Conservation (phyloP, 306 rosid species). For the Urtica urens region DNA sequence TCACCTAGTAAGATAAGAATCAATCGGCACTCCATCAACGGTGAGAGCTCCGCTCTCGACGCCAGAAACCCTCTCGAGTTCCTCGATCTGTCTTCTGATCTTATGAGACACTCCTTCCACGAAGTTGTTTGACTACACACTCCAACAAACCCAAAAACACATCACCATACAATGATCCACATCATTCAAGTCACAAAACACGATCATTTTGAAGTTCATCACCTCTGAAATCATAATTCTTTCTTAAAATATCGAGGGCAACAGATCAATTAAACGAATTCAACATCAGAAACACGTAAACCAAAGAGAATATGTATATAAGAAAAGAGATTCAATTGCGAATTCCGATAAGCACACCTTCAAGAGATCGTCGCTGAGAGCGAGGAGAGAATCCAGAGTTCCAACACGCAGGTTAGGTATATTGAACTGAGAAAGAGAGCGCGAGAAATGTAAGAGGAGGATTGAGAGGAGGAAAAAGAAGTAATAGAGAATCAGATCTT, state of each 20-base stretch:
- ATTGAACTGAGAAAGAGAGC: slow-evolving; percentile 46
- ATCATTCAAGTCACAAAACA: background rate
- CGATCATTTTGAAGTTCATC: no score
- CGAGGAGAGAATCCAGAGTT: slow-evolving; percentile 93
- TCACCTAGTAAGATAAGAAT: slow-evolving; percentile 84
- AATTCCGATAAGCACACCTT: slow-evolving; percentile 36
- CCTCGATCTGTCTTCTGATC: slow-evolving; percentile 98
- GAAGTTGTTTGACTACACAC: slow-evolving; percentile 65
- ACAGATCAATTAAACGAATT: background rate
- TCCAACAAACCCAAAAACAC: background rate
- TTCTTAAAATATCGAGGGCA: no score
- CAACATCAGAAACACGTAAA: background rate
- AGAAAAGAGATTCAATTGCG: background rate
- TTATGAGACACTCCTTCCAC: slow-evolving; percentile 78
- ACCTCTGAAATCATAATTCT: no score
- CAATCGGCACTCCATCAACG: slow-evolving; percentile 93
- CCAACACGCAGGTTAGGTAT: slow-evolving; percentile 93
- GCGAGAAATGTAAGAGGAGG: background rate
- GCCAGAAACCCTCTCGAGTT: slow-evolving; percentile 59
- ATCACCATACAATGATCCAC: slow-evolving; percentile 9
- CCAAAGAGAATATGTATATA: background rate
- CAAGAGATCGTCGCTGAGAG: slow-evolving; percentile 92
- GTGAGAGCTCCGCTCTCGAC: slow-evolving; percentile 53
- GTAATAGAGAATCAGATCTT: background rate
- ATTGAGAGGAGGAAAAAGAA: slow-evolving; percentile 10